Conservation (phyloP, 2,329 filamentous ascomycete species). For the Laburnicola sp. region DNA sequence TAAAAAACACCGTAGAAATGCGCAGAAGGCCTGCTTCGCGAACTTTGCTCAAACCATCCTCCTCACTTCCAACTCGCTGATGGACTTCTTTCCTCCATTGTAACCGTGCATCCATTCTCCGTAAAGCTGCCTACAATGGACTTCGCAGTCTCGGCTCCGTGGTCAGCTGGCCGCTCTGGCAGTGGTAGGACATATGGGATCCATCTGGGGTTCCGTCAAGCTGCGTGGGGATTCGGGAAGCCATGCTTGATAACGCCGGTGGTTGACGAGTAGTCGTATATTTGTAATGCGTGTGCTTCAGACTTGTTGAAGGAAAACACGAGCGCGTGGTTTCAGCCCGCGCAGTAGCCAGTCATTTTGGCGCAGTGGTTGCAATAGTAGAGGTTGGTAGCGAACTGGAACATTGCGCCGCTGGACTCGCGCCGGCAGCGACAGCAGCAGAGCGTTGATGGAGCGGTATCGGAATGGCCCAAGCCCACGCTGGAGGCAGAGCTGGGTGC, state of each 20-base stretch:
- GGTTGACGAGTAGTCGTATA: background rate
- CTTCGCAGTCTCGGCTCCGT: too few species aligned
- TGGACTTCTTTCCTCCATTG: too few species aligned
- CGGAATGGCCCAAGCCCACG: slow-evolving; percentile 12
- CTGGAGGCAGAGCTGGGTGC: slow-evolving; percentile 10
- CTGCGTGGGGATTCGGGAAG: too few species aligned
- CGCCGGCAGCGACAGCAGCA: slow-evolving; percentile 44
- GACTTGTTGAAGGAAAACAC: background rate
- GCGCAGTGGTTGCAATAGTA: slow-evolving; percentile 49
- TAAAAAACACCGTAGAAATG: too few species aligned
- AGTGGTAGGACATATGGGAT: too few species aligned
- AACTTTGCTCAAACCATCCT: too few species aligned
- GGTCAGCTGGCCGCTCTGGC: too few species aligned
- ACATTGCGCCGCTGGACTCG: slow-evolving; percentile 34
- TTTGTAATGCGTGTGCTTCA: background rate
- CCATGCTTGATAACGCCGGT: background rate
- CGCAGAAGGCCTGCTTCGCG: too few species aligned
- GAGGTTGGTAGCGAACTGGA: slow-evolving; percentile 44
- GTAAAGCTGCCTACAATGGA: too few species aligned
- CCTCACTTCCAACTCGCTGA: too few species aligned
- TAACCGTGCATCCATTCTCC: too few species aligned
- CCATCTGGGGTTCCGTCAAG: too few species aligned
- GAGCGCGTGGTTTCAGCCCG: slow-evolving; percentile 29
- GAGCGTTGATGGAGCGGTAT: slow-evolving; percentile 17
- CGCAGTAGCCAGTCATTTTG: slow-evolving; percentile 44